These are phyloP conservation scores for Vaccinium darrowii DNA, from an alignment of 148 eudicot genomes.

Conservation along the genomic window DNA sequence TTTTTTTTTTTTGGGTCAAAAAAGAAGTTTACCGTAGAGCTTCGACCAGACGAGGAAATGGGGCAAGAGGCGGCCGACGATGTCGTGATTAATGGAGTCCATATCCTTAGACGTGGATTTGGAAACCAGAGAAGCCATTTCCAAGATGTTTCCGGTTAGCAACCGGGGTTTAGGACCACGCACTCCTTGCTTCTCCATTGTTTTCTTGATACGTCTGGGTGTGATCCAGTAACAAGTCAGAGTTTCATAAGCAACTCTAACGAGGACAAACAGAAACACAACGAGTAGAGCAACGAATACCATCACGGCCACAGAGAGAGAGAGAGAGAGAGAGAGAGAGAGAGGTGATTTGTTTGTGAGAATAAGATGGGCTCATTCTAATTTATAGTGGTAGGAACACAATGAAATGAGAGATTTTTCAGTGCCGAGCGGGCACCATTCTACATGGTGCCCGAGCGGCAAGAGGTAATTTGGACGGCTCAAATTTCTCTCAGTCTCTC, in stretches of 20 bases:
- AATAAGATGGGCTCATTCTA: background rate
- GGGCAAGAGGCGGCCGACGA: slow-evolving; percentile 75
- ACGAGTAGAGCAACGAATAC: slow-evolving; percentile 15
- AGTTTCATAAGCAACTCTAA: slow-evolving; percentile 41
- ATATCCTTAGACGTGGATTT: slow-evolving; percentile 66
- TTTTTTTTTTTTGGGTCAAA: background rate
- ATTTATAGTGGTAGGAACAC: slow-evolving; percentile 3
- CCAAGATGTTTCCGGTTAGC: slow-evolving; percentile 63
- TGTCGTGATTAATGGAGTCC: slow-evolving; percentile 52
- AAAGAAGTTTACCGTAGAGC: slow-evolving; percentile 42
- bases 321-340: background rate
- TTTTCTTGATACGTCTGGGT: slow-evolving; percentile 67
- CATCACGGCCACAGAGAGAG: slow-evolving; percentile 7
- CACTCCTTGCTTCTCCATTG: slow-evolving; percentile 74
- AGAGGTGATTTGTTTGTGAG: slow-evolving; percentile 4
- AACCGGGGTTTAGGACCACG: slow-evolving; percentile 72
- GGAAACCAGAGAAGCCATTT: slow-evolving; percentile 56
- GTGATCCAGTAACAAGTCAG: slow-evolving; percentile 59
- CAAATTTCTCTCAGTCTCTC: no score
- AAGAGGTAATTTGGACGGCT: no score
- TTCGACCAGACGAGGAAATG: slow-evolving; percentile 73
- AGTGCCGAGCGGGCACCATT: no score
- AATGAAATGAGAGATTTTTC: no score
- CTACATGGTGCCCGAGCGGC: no score
- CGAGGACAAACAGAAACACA: slow-evolving; percentile 26